Base-by-base conservation (phyloP, 331 rosid genomes). In the Phaseolus coccineus region DNA sequence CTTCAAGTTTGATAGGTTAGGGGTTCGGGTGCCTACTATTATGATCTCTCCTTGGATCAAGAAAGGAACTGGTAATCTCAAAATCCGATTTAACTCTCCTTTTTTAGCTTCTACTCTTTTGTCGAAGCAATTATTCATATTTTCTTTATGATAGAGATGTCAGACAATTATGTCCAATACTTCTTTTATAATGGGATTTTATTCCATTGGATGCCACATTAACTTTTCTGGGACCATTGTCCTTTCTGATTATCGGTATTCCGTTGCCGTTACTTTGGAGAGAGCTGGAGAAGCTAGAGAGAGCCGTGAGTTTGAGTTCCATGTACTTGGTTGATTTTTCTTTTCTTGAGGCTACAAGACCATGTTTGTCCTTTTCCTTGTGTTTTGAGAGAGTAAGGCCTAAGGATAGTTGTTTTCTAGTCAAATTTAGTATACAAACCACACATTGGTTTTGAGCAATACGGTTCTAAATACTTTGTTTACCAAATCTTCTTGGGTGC, bases 1-100 rank as follows among this genome's bases (percentile, higher is more conserved):
- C 91, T 96, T 96, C 87, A 93, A 96, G 88, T 96, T 96, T 70
- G 99, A 96, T 85, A 85, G 99, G 81, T 90, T 93, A 33, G 99
- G 99, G 3, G 99, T 96, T 83, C 94, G 99, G 3, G 98, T 93
- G 57, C 98, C 98, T 0, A 96, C 99, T 6, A 93, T 96, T 65
- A 96, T 96, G 99, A 78, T 93, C 71, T 96, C 99, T 79, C 99
- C 99, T 57, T 93, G 99, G 99, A 96, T 96, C 83, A 93, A 90
- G 90, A 93, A 96, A 88, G 99, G 96, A 77, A 85, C 88, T 58
- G 97, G 99, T 96, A 85, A 87, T 87, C 76, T 80, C 47, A 37
- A 37, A 83, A 52, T 72, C 71, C 39, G 3, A 74, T 4, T 51
- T 13, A 33, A 64, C 79, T 77, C 51, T 48, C 68, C 0, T 40